These are phyloP conservation scores for Saccharomycopsis capsularis DNA, from an alignment of 805 yeast species.

Conservation along the genomic window DNA sequence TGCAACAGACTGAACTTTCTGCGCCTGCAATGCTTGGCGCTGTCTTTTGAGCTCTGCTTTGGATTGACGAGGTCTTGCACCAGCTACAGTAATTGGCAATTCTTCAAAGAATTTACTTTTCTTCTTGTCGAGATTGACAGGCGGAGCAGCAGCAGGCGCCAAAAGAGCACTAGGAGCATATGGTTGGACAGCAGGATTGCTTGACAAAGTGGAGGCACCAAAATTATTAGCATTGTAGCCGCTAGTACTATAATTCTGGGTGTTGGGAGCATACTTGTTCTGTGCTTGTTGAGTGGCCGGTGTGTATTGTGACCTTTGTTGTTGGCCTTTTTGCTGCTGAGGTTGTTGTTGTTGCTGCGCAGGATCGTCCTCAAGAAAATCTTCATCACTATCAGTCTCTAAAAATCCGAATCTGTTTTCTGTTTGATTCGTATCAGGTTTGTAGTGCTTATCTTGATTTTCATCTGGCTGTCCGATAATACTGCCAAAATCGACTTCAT, in stretches of 20 bases:
- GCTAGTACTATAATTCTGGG: not conserved
- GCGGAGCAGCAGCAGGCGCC: not conserved
- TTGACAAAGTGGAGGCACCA: not conserved
- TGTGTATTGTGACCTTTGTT: too few species aligned
- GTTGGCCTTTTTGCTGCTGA: not conserved
- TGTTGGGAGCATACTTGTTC: not conserved
- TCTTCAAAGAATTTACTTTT: slow-evolving; percentile 12
- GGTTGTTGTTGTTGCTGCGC: not conserved
- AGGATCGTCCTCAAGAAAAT: not conserved
- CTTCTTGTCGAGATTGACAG: not conserved
- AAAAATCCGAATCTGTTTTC: not conserved
- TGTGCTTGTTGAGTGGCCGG: too few species aligned
- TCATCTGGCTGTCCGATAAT: not conserved
- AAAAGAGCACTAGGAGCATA: not conserved
- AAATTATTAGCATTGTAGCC: not conserved
- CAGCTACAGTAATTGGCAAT: slow-evolving; percentile 6
- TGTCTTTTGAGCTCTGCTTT: slow-evolving; percentile 16
- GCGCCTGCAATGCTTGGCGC: slow-evolving; percentile 6
- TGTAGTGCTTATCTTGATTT: too few species aligned
- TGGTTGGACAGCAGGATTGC: not conserved
- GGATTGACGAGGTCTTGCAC: not conserved
- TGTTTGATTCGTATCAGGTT: not conserved
- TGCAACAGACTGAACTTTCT: not conserved
- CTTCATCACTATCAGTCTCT: not conserved
- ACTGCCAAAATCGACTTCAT: not conserved